Evolutionary conservation across 345 rosid genomes (phyloP), one percentile per base, ranked within the genome.

Genomic region (Eucalyptus erythrocorys): DNA sequence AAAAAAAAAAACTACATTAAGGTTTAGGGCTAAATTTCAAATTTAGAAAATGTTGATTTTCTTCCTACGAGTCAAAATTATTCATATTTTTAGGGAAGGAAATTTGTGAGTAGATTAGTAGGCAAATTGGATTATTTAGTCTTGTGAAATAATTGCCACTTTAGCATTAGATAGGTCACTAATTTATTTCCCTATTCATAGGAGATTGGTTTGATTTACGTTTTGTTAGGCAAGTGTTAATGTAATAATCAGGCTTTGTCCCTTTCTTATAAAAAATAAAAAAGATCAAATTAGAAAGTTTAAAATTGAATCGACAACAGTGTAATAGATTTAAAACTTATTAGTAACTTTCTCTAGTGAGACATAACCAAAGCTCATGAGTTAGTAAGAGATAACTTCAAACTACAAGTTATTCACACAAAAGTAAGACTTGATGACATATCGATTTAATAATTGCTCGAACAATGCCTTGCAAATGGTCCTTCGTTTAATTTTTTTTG

Each of bases 281-380:
- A 55, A 4, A 21, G 0, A 24, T 55, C 12, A 22, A 55, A 55
- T 55, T 55, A 55, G 5, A 55, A 55, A 55, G 5, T 55, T 55
- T 22, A 55, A 55, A 21, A 55, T 0, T 55, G 0, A 55, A 55
- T 55, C 0, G 1, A 21, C 6, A 1, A 5, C 0, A 1, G 0
- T 55, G 11, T 55, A 55, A 55, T 55, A 55, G 0, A 13, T 24
- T 55, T 24, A 24, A 55, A 55, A 55, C 30, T 55, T 55, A 55
- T 22, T 9, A 55, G 1, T 55, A 55, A 30, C 5, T 55, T 55
- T 55, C 61, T 55, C 27, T 55, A 9, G 30, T 9, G 61, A 55
- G 61, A 55, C 61, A 24, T 55, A 55, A 22, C 61, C 61, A 55
- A 55, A 55, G 61, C 61, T 1, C 10, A 51, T 51, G 55, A 51